Evolutionary conservation across 495 filamentous ascomycete species (phyloP), one percentile per base, ranked within the genome.

Genomic region (Collariella sp.): DNA sequence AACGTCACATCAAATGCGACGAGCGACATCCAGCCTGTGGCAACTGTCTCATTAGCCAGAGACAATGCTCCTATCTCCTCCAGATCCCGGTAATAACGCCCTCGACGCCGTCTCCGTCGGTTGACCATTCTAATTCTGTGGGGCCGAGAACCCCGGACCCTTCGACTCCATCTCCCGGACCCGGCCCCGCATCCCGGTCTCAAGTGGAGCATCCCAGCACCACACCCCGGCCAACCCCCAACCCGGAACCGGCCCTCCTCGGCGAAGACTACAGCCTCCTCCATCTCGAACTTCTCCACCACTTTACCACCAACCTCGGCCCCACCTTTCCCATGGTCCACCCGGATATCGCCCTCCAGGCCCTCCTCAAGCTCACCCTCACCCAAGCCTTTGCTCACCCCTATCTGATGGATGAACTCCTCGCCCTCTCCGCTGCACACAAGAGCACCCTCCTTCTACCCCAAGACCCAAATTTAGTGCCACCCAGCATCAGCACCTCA

Each of bases 351-450:
- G 26, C 9, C n/a, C n/a, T n/a, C n/a, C n/a, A n/a, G 26, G 5
- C 26, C 26, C 26, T 31, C 5, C 29, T 56, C 10, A 22, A 50
- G 23, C 16, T 56, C 15, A 35, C 52, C 7, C 33, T 59, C 15
- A 38, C 56, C 5, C 56, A 64, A n/a, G 62, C 62, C 1, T 58
- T 77, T 16, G 29, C 52, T 13, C 58, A 61, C 7, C 69, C 73
- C 3, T 77, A 67, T 52, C 66, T 77, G 3, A 69, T 76, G 68
- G 68, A 75, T 51, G 59, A 75, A 51, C 12, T 73, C 7, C 65
- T 79, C 5, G 72, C 73, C 6, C 53, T 77, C 20, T 62, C 70
- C 19, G 71, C 74, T 9, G 55, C 75, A 5, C 72, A 78, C 49
- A 54, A 68, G 36, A 72, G 70, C 54, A 62, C 56, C n/a, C n/a